Evolutionary conservation across 2,329 filamentous ascomycete species (phyloP).

Genomic region (Xylariaceae sp.): DNA sequence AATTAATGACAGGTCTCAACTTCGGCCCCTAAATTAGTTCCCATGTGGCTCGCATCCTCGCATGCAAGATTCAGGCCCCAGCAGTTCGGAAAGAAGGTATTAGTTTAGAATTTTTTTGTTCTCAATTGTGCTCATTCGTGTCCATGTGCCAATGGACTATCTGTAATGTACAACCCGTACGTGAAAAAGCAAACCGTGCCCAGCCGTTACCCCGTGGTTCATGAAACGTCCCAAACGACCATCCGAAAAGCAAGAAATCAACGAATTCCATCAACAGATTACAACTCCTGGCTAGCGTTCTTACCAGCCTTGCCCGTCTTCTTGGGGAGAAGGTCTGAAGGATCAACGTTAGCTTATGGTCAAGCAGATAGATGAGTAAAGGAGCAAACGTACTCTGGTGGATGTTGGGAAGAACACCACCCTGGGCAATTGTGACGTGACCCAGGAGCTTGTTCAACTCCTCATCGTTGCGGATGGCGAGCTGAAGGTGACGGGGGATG

Average conservation of each 20-base stretch:
- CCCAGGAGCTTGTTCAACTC: conserved; percentile 98
- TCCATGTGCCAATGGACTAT: conserved; percentile 64
- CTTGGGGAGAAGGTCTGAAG: conserved; percentile 91
- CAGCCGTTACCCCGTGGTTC: conserved; percentile 75
- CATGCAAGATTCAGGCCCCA: neutral
- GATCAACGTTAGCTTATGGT: conserved; percentile 12
- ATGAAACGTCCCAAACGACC: conserved; percentile 66
- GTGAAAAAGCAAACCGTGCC: conserved; percentile 61
- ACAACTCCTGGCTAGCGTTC: conserved; percentile 91
- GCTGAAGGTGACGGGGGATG: conserved; percentile 96
- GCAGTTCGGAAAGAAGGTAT: neutral
- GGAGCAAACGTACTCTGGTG: conserved; percentile 73
- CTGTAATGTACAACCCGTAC: conserved; percentile 62
- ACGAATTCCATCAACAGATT: conserved; percentile 41
- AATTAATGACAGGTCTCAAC: neutral
- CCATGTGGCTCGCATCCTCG: neutral
- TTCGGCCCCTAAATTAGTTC: neutral
- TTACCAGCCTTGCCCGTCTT: conserved; percentile 96
- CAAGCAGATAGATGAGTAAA: conserved; percentile 14
- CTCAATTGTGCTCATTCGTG: conserved; percentile 54
- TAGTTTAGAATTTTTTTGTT: conserved; percentile 36
- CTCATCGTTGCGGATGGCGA: conserved; percentile 98
- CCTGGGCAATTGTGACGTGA: conserved; percentile 94
- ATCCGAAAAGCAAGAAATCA: conserved; percentile 57
- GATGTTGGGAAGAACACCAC: conserved; percentile 95